These are phyloP conservation scores for Flaveria linearis DNA, from an alignment of 129 eudicot species.

Conservation along the genomic window DNA sequence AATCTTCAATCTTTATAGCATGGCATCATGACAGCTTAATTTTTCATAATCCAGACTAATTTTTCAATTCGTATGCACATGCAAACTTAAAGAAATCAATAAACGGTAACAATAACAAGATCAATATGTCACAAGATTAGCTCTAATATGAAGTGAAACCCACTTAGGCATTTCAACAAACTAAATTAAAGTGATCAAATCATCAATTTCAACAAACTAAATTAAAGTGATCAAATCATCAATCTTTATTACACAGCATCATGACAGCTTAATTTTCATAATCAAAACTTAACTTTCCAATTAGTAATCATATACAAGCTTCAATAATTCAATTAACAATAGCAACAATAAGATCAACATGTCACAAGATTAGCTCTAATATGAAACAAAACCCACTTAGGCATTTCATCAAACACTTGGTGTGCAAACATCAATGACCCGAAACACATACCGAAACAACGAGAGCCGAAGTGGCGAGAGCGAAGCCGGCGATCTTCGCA, in stretches of 20 bases:
- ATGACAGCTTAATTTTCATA: neutral
- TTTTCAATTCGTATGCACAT: too few species aligned
- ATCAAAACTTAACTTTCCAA: too few species aligned
- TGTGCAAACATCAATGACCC: neutral
- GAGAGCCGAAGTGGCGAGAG: constrained; percentile 90
- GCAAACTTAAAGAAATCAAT: neutral
- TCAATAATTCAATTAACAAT: neutral
- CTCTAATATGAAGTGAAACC: neutral
- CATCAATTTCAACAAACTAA: neutral
- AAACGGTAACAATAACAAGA: neutral
- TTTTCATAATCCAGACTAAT: too few species aligned
- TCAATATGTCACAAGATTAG: neutral
- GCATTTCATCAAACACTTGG: constrained; percentile 22
- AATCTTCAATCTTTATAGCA: too few species aligned
- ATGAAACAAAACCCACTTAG: neutral
- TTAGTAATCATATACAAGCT: too few species aligned
- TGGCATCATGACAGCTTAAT: too few species aligned
- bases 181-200: neutral
- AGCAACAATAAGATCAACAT: neutral
- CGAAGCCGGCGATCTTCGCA: constrained; percentile 84
- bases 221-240: neutral
- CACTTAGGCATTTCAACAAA: constrained; percentile 5
- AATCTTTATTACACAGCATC: neutral
- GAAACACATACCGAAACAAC: constrained; percentile 62
- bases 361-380: neutral